Base-by-base conservation (phyloP, 2,329 filamentous ascomycete species). In the Paraphaeosphaeria minitans region DNA sequence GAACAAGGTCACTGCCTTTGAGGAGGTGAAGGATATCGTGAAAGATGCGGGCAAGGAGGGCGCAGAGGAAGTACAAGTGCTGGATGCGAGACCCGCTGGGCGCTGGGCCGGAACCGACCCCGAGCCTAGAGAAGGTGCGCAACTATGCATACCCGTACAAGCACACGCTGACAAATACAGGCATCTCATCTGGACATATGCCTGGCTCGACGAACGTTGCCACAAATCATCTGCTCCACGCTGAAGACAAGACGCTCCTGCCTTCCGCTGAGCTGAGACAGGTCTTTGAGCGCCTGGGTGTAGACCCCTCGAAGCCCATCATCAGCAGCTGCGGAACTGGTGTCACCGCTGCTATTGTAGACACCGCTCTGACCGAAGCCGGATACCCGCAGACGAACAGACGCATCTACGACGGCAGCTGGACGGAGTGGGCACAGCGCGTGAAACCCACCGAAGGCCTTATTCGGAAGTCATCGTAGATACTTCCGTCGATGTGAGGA, bases 351-450 rank as follows among this genome's bases (percentile, higher is more conserved):
- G 92, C 91, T 19, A 86, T 97, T 45, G 87, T 99, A 43, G 95
- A 99, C 73, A 89, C 93, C 39, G 95, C 93, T 1, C 79, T 99
- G 55, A 87, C 86, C 31, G 88, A 92, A 76, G 92, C 93, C 22
- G 89, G 88, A 1, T 93, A 87, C 72, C 91, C 90, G 1, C 81
- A 85, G 4, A 84, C 88, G 60, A 85, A 85, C 55, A 86, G 91
- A 66, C 88, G 85, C 72, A 83, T 99, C 22, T 99, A 99, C 71
- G 95, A 99, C 76, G 95, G 95, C 49, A 97, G 93, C 77, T 99
- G 95, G 95, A 98, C 95, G 85, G 96, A 82, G 87, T 90, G 87
- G 87, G 88, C 87, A 39, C 87, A 89, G 70, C 80, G 87, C 56
- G 86, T 88, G 42, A 81, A 81, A 58, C 81, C 85, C 24, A 81